phyloP scores from a whole-genome alignment of 352 stramenopile species.

The Globisporangium radiosum region DNA sequence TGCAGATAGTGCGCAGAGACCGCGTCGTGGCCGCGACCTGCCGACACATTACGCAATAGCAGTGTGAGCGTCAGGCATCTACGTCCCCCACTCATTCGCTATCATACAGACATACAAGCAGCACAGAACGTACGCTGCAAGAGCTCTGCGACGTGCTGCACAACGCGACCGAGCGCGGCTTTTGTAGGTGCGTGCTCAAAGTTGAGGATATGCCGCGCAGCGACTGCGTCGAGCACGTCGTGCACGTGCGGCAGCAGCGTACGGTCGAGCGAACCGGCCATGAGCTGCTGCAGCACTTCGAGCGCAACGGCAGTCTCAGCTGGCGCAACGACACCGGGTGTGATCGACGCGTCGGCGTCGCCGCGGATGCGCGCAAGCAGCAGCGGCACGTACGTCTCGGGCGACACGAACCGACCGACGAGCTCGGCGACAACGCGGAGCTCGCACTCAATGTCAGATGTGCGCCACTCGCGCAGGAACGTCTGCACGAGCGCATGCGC shows the following conservation, averaged over 20 bases:
- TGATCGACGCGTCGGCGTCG: conserved; percentile 30
- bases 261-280: conserved; percentile 53
- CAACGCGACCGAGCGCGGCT: conserved; percentile 21
- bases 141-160: conserved; percentile 28
- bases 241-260: conserved; percentile 50
- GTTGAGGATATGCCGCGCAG: conserved; percentile 28
- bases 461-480: conserved; percentile 48
- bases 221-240: conserved; percentile 41
- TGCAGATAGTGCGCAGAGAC: conserved; percentile 53
- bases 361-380: conserved; percentile 51
- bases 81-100: too few relatives aligned
- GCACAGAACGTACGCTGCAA: conserved; percentile 33
- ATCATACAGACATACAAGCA: background rate
- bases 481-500: conserved; percentile 67
- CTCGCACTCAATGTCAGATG: conserved; percentile 19
- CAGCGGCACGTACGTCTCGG: conserved; percentile 63
- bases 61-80: too few relatives aligned
- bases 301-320: conserved; percentile 22
- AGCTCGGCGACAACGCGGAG: conserved; percentile 42
- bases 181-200: conserved; percentile 37
- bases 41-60: background rate
- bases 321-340: conserved; percentile 15
- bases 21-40: conserved; percentile 35
- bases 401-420: conserved; percentile 50
- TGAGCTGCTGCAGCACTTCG: conserved; percentile 43